A percentile compares a stretch with the other conserved stretches of the same genome.
These are phyloP conservation scores for Penicillium glabrum DNA, from an alignment of 2,329 filamentous ascomycete species.

Conservation along the genomic window DNA sequence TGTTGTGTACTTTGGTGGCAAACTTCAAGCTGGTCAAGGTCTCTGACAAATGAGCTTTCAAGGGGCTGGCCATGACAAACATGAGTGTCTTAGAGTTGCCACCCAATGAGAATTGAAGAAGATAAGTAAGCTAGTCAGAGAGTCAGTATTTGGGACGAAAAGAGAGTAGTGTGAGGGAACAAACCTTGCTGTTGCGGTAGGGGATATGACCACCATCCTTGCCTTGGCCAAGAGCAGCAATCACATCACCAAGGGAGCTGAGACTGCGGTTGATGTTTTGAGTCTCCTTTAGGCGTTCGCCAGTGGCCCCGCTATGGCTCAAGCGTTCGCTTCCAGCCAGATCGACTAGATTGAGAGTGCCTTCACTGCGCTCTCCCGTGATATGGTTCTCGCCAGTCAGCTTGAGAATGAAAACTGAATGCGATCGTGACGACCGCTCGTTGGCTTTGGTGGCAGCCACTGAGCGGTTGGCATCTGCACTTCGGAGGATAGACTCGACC, in stretches of 20 bases:
- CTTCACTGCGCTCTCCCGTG: conserved; percentile 82
- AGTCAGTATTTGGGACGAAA: conserved; percentile 16
- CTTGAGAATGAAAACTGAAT: conserved; percentile 91
- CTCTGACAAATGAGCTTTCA: conserved; percentile 87
- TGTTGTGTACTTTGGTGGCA: conserved; percentile 86
- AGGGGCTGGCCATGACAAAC: conserved; percentile 96
- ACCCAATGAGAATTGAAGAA: conserved; percentile 90
- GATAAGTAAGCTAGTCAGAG: conserved; percentile 70
- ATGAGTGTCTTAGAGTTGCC: conserved; percentile 97
- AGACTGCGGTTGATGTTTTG: conserved; percentile 97
- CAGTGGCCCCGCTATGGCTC: conserved; percentile 82
- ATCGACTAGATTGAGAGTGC: conserved; percentile 93
- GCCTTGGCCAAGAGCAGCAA: conserved; percentile 83
- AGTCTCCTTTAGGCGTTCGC: conserved; percentile 86
- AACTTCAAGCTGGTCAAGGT: conserved; percentile 94
- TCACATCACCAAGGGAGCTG: conserved; percentile 89
- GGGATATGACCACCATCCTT: conserved; percentile 78
- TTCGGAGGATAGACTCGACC: conserved; percentile 75
- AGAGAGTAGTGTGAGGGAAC: conserved; percentile 16
- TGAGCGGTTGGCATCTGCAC: conserved; percentile 81
- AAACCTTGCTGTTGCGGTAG: conserved; percentile 89
- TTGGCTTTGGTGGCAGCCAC: conserved; percentile 98
- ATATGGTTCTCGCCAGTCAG: conserved; percentile 66
- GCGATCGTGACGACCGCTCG: conserved; percentile 87
- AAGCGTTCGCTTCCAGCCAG: conserved; percentile 89